Evolutionary conservation across 2,329 filamentous ascomycete genomes (phyloP).

Genomic region (Metarhizium guizhouense): DNA sequence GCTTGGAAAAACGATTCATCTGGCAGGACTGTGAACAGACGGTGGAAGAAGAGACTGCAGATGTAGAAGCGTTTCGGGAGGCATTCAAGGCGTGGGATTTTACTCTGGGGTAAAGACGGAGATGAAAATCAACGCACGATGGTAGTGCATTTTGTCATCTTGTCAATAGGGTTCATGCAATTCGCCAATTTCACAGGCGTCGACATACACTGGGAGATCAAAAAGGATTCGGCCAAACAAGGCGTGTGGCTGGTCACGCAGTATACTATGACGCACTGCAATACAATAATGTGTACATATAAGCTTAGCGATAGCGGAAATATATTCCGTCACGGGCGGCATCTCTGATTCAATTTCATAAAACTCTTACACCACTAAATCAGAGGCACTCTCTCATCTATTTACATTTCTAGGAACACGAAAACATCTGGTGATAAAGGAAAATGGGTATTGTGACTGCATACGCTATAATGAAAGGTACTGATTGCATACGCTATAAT

Average conservation of each 20-base stretch:
- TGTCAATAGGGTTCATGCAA: neutral
- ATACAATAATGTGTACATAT: neutral
- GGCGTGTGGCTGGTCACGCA: neutral
- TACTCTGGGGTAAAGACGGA: slow-evolving; percentile 31
- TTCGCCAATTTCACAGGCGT: neutral
- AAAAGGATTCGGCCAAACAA: neutral
- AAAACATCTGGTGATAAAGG: neutral
- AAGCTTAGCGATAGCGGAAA: neutral
- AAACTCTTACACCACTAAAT: neutral
- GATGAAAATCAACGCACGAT: too few relatives aligned
- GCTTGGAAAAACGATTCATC: slow-evolving; percentile 65
- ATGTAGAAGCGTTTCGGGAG: slow-evolving; percentile 70
- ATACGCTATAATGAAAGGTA: slow-evolving; percentile 1
- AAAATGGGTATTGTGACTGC: slow-evolving; percentile 6
- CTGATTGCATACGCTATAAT: neutral
- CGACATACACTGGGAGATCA: neutral
- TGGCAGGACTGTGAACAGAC: slow-evolving; percentile 82
- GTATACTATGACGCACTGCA: neutral
- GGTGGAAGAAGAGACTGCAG: slow-evolving; percentile 66
- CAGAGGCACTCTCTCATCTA: neutral
- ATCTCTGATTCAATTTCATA: neutral
- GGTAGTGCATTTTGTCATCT: too few relatives aligned
- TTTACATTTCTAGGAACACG: neutral
- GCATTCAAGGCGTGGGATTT: slow-evolving; percentile 87
- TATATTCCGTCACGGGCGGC: neutral